These are phyloP conservation scores for Glomus cerebriforme DNA, from an alignment of 192 early-diverging fungal species.

Conservation along the genomic window DNA sequence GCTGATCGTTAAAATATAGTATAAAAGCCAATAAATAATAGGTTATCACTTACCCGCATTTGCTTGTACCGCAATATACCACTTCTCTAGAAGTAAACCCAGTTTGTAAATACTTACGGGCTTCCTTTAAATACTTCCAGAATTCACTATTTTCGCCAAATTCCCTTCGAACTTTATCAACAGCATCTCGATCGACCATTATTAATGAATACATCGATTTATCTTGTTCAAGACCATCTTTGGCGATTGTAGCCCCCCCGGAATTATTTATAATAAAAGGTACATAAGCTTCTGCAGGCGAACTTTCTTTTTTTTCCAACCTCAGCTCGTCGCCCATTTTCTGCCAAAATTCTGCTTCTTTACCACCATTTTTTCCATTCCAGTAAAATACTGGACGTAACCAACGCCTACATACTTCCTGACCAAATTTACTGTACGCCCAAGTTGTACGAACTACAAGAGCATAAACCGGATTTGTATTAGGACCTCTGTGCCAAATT, in stretches of 20 bases:
- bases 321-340: conserved; percentile 40
- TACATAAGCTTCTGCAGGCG: conserved; percentile 57
- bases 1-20: neutral
- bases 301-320: conserved; percentile 56
- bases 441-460: conserved; percentile 57
- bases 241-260: neutral
- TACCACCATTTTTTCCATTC: conserved; percentile 56
- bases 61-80: conserved; percentile 53
- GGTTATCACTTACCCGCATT: conserved; percentile 46
- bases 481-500: conserved; percentile 60
- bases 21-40: neutral
- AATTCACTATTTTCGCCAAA: conserved; percentile 37
- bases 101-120: conserved; percentile 49
- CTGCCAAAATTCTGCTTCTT: conserved; percentile 34
- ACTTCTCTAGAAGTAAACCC: conserved; percentile 42
- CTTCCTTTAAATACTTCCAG: conserved; percentile 53
- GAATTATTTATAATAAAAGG: conserved; percentile 32
- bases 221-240: neutral
- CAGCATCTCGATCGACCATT: conserved; percentile 55
- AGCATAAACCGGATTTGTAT: conserved; percentile 62
- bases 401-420: conserved; percentile 40
- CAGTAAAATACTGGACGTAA: conserved; percentile 58
- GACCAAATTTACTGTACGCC: conserved; percentile 49
- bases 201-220: conserved; percentile 52
- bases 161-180: conserved; percentile 42